Conservation (phyloP, 139 green algal genomes). For the Pleodorina starrii region DNA sequence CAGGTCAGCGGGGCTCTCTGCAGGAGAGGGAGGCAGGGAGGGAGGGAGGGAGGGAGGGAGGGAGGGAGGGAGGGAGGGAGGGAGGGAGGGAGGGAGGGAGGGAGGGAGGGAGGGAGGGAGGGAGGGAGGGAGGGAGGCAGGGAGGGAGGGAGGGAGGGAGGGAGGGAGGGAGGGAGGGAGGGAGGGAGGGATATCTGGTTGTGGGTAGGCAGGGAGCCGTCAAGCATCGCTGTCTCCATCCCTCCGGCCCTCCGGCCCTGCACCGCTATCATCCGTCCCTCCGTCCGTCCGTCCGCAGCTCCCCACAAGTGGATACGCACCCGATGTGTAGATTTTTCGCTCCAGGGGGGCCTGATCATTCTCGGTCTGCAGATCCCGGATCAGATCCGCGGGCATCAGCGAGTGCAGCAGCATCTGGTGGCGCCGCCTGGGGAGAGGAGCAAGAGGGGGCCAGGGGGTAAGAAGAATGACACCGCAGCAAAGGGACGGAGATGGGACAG, state of each 20-base stretch:
- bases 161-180: not conserved
- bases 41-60: not conserved
- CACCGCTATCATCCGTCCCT: too few species aligned
- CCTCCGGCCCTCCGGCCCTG: too few species aligned
- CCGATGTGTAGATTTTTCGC: not conserved
- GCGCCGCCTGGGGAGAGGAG: not conserved
- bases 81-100: not conserved
- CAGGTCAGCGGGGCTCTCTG: slow-evolving; percentile 15
- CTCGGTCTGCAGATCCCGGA: not conserved
- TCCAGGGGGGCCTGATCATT: not conserved
- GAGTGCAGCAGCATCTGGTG: slow-evolving; percentile 11
- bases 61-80: not conserved
- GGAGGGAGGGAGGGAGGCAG: not conserved
- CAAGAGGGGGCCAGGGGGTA: not conserved
- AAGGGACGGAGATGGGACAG: too few species aligned
- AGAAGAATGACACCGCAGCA: too few species aligned
- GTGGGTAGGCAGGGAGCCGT: too few species aligned
- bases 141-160: not conserved
- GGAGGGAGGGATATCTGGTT: too few species aligned
- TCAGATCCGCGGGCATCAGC: not conserved
- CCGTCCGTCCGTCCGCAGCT: too few species aligned
- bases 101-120: not conserved
- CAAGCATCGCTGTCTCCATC: too few species aligned
- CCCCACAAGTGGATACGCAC: not conserved
- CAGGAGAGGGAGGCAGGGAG: not conserved